phyloP scores from a whole-genome alignment of 2,329 filamentous ascomycete species.

The Elsinoe batatas region DNA sequence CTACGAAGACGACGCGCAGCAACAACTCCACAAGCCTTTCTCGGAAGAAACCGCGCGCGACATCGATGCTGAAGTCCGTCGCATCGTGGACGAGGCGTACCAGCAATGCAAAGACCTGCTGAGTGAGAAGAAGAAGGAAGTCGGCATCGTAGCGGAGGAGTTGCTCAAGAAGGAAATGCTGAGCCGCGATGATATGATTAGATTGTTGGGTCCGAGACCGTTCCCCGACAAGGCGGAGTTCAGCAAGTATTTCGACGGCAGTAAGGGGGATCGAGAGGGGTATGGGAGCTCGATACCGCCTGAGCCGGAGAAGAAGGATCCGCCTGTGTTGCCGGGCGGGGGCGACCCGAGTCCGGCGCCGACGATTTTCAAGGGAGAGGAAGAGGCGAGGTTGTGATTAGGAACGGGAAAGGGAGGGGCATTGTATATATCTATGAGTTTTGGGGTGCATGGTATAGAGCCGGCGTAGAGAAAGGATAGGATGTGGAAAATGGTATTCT shows the following conservation, averaged over 20 bases:
- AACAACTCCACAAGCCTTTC: constrained; percentile 86
- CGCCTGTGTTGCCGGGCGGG: constrained; percentile 13
- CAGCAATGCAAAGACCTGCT: constrained; percentile 78
- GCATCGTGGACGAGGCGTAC: constrained; percentile 89
- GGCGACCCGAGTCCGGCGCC: constrained; percentile 13
- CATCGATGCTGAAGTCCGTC: constrained; percentile 84
- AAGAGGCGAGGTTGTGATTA: not conserved
- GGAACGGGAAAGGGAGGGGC: not conserved
- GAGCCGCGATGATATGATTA: constrained; percentile 81
- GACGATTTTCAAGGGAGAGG: constrained; percentile 13
- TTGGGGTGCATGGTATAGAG: not conserved
- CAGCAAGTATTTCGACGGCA: constrained; percentile 71
- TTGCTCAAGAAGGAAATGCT: constrained; percentile 85
- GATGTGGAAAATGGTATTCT: not conserved
- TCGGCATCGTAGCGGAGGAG: constrained; percentile 87
- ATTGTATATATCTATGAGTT: constrained; percentile 2
- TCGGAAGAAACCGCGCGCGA: constrained; percentile 85
- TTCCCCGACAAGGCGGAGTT: constrained; percentile 85
- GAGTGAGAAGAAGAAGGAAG: constrained; percentile 73
- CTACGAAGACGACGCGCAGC: constrained; percentile 73
- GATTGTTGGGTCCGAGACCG: constrained; percentile 72
- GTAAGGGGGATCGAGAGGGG: constrained; percentile 28
- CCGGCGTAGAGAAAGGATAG: not conserved
- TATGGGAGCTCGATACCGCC: constrained; percentile 5
- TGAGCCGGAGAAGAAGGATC: constrained; percentile 13